A percentile compares a stretch with the other conserved stretches of the same genome.
These are phyloP conservation scores for Phanerochaete carnosa DNA, from an alignment of 768 basidiomycete genomes.

Conservation along the genomic window DNA sequence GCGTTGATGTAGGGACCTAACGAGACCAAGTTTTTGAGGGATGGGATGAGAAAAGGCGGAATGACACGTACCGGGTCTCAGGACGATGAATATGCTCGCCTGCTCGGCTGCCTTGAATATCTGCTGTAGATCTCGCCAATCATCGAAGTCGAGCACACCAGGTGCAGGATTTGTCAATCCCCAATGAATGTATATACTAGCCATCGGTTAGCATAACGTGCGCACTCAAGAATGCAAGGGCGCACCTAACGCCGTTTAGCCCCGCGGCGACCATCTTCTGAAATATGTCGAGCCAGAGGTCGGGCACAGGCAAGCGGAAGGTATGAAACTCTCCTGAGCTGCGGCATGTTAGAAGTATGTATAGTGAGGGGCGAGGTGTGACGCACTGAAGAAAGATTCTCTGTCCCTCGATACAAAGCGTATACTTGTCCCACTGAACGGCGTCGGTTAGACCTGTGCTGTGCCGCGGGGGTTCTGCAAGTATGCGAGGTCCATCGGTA, in stretches of 20 bases:
- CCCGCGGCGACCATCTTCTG: slow-evolving; percentile 82
- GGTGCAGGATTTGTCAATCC: slow-evolving; percentile 72
- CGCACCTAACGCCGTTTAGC: slow-evolving; percentile 63
- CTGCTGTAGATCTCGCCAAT: slow-evolving; percentile 65
- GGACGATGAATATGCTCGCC: slow-evolving; percentile 74
- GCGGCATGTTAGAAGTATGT: background rate
- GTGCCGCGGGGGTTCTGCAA: slow-evolving; percentile 22
- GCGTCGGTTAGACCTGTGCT: slow-evolving; percentile 31
- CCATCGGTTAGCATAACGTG: background rate
- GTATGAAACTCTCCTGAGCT: slow-evolving; percentile 87
- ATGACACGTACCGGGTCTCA: slow-evolving; percentile 63
- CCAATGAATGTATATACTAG: slow-evolving; percentile 72
- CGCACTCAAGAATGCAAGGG: too few relatives aligned
- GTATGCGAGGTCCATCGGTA: background rate
- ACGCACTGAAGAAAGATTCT: slow-evolving; percentile 70
- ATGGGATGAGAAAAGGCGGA: background rate
- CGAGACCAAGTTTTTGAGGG: background rate
- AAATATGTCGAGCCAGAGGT: slow-evolving; percentile 78
- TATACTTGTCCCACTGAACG: slow-evolving; percentile 66
- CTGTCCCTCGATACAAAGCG: slow-evolving; percentile 65
- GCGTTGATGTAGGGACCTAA: slow-evolving; percentile 61
- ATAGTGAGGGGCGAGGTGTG: background rate
- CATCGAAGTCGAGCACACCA: slow-evolving; percentile 69
- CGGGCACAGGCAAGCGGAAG: slow-evolving; percentile 76
- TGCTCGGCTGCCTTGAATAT: slow-evolving; percentile 72